Evolutionary conservation across 768 basidiomycete species (phyloP), one percentile per base, ranked within the genome.

Genomic region (Lanmaoa rubissima): DNA sequence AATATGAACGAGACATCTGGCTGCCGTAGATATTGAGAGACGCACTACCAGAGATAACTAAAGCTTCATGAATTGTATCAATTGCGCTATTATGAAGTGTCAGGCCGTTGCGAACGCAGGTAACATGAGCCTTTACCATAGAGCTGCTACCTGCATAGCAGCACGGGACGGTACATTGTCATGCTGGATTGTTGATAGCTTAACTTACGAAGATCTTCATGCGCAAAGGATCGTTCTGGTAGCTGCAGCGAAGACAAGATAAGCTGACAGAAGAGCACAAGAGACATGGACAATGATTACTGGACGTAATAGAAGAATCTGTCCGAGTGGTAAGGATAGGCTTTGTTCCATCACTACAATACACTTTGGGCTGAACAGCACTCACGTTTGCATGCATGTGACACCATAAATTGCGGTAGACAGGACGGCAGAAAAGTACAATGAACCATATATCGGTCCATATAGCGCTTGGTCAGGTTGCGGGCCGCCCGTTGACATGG

Each of bases 381-480:
- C 59, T 41, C 54, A 61, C 60, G 50, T 52, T 54, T 61, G 60
- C 53, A 61, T 55, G 40, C 60, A 61, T 21, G 40, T 17, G 1
- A 52, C 4, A 1, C 59, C 60, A 1, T 61, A 61, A 49, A 61
- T 35, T 16, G 26, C 38, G 0, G 54, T 56, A 1, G 59, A 43
- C 26, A 49, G 5, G 19, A 61, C 1, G 2, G n/a, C 21, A 21
- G 53, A 7, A 41, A 56, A 61, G 50, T 45, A 61, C 19, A 56
- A 21, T 3, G 59, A 35, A 21, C 38, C 31, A 17, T 45, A 61
- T 4, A 52, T 6, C 7, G 42, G n/a, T 16, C 16, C 44, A 26
- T 17, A 39, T 6, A n/a, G 2, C 1, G 1, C 21, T 24, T 39
- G 14, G 26, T 2, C 1, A 34, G 21, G 14, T 28, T 12, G 2